phyloP scores from a whole-genome alignment of 768 basidiomycete genomes.

The Tulasnella sp. region DNA sequence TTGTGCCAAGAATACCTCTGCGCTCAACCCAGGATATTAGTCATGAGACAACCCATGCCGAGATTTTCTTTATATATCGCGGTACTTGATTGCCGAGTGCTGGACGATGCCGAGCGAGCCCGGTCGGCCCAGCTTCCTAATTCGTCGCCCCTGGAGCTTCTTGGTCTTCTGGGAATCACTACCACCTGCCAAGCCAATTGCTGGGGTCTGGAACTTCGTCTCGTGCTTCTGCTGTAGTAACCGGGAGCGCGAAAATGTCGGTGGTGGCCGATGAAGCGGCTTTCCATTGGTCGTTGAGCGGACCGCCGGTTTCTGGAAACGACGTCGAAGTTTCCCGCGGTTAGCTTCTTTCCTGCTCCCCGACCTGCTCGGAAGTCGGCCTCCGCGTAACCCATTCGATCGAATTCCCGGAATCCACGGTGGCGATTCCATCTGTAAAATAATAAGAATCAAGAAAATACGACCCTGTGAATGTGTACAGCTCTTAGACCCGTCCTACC shows the following conservation, averaged over 20 bases:
- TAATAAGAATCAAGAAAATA: no score
- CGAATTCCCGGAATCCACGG: not conserved
- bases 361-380: no score
- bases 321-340: not conserved
- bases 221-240: not conserved
- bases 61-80: not conserved
- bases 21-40: not conserved
- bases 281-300: not conserved
- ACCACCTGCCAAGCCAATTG: not conserved
- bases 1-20: not conserved
- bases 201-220: not conserved
- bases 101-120: not conserved
- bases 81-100: not conserved
- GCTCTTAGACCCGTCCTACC: no score
- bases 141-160: not conserved
- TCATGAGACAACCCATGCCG: not conserved
- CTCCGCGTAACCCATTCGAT: not conserved
- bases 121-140: not conserved
- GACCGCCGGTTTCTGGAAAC: not conserved
- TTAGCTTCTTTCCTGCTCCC: not conserved
- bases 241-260: not conserved
- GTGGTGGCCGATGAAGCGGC: not conserved
- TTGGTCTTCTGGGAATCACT: not conserved
- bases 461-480: no score
- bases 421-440: no score